A percentile compares a stretch with the other conserved stretches of the same genome.
These are phyloP conservation scores for Cytospora schulzeri DNA, from an alignment of 2,329 filamentous ascomycete genomes.

Conservation along the genomic window DNA sequence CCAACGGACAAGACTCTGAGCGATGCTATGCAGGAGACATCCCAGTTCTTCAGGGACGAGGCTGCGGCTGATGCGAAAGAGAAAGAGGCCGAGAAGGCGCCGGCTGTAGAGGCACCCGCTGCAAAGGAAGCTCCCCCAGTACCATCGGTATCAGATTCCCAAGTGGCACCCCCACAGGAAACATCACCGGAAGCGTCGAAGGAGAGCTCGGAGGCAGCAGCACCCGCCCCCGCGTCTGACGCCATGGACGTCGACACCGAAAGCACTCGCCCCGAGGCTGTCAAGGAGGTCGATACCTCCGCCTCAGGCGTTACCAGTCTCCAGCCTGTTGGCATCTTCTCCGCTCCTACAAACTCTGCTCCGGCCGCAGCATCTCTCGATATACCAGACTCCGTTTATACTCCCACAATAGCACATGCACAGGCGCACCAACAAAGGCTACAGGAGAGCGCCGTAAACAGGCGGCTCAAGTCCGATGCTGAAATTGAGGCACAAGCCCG, in stretches of 20 bases:
- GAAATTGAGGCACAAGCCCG: slow-evolving; percentile 74
- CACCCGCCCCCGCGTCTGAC: slow-evolving; percentile 29
- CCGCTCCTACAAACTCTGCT: slow-evolving; percentile 72
- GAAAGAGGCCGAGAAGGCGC: slow-evolving; percentile 23
- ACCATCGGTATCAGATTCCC: slow-evolving; percentile 12
- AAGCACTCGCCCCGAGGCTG: slow-evolving; percentile 13
- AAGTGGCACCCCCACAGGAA: slow-evolving; percentile 16
- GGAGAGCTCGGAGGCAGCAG: neutral
- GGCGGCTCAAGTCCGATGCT: slow-evolving; percentile 77
- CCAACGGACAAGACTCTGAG: slow-evolving; percentile 77
- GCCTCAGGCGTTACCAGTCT: slow-evolving; percentile 31
- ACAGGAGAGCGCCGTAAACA: slow-evolving; percentile 65
- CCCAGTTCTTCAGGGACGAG: slow-evolving; percentile 68
- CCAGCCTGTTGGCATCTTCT: slow-evolving; percentile 70
- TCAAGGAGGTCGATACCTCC: slow-evolving; percentile 34
- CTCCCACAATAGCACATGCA: slow-evolving; percentile 74
- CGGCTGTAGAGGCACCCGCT: slow-evolving; percentile 23
- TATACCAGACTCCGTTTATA: slow-evolving; percentile 74
- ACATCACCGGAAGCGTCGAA: neutral
- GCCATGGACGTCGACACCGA: slow-evolving; percentile 35
- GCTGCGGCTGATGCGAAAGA: slow-evolving; percentile 34
- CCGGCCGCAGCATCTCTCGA: slow-evolving; percentile 72
- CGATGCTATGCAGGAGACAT: slow-evolving; percentile 82
- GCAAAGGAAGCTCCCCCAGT: slow-evolving; percentile 20
- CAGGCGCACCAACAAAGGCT: slow-evolving; percentile 73